Conservation (phyloP, 1,284 basidiomycete genomes). For the Chondrostereum purpureum region DNA sequence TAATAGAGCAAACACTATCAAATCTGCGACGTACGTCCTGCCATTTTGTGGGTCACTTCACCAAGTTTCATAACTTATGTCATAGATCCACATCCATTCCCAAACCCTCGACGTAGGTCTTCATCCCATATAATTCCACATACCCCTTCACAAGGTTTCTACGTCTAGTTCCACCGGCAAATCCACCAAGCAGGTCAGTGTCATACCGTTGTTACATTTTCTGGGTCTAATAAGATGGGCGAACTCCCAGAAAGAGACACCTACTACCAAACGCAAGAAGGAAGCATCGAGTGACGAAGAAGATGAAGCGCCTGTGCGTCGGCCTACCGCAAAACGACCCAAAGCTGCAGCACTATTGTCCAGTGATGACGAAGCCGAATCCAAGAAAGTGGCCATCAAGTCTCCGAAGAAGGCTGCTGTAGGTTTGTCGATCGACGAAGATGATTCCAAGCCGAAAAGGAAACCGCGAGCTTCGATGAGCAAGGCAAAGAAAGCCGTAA, state of each 20-base stretch:
- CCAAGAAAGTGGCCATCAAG: too few species aligned
- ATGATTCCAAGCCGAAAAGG: not conserved
- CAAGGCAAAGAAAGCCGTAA: constrained; percentile 16
- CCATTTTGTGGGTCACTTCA: not conserved
- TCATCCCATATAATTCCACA: not conserved
- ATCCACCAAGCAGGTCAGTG: not conserved
- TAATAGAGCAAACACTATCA: not conserved
- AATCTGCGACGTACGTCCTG: not conserved
- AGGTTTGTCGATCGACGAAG: too few species aligned
- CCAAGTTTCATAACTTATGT: not conserved
- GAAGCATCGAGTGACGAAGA: constrained; percentile 11
- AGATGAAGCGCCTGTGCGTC: constrained; percentile 7
- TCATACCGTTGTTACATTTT: not conserved
- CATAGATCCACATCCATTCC: not conserved
- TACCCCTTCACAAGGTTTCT: too few species aligned
- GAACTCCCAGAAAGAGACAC: not conserved
- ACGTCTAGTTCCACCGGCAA: not conserved
- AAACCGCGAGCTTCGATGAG: constrained; percentile 7
- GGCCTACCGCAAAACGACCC: constrained; percentile 5
- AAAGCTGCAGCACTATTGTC: constrained; percentile 16
- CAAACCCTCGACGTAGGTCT: not conserved
- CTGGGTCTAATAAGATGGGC: not conserved
- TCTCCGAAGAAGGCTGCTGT: too few species aligned
- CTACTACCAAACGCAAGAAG: constrained; percentile 1
- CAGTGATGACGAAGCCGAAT: constrained; percentile 25